Evolutionary conservation across 768 basidiomycete species (phyloP).

Genomic region (Lactarius sp.): DNA sequence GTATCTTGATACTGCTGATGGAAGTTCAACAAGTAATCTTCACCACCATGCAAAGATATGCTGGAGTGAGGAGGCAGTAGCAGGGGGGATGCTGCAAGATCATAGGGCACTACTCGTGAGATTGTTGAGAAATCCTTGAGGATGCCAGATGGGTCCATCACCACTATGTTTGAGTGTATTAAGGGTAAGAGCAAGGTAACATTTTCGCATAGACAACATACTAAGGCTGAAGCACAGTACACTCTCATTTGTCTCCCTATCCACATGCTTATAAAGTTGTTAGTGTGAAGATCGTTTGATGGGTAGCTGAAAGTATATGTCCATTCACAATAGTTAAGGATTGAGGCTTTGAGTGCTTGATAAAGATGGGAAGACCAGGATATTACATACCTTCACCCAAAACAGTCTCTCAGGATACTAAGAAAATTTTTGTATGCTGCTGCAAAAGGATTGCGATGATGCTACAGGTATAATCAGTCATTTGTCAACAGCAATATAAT

Average conservation of each 20-base stretch:
- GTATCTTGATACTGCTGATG: not conserved
- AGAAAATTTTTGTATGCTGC: no score
- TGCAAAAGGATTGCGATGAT: no score
- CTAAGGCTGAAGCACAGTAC: conserved; percentile 22
- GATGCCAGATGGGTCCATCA: not conserved
- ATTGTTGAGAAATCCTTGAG: not conserved
- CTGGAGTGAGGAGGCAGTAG: not conserved
- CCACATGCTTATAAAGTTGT: not conserved
- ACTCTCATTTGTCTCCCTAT: conserved; percentile 10
- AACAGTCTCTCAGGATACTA: no score
- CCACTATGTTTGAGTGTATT: not conserved
- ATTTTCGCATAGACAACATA: conserved; percentile 21
- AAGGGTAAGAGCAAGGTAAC: not conserved
- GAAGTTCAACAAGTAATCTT: not conserved
- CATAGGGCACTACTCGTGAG: not conserved
- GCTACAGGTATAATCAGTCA: no score
- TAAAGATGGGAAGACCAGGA: no score
- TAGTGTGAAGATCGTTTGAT: no score
- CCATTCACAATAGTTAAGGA: no score
- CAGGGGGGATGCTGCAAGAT: not conserved
- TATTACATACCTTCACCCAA: no score
- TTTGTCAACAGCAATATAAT: no score
- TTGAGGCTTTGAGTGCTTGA: no score
- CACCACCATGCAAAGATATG: not conserved
- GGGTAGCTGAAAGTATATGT: no score